Percentiles rank a stretch among this genome's conserved stretches.
Evolutionary conservation across 169 alveolate species (phyloP).

Genomic region (Cryptosporidium andersoni): DNA sequence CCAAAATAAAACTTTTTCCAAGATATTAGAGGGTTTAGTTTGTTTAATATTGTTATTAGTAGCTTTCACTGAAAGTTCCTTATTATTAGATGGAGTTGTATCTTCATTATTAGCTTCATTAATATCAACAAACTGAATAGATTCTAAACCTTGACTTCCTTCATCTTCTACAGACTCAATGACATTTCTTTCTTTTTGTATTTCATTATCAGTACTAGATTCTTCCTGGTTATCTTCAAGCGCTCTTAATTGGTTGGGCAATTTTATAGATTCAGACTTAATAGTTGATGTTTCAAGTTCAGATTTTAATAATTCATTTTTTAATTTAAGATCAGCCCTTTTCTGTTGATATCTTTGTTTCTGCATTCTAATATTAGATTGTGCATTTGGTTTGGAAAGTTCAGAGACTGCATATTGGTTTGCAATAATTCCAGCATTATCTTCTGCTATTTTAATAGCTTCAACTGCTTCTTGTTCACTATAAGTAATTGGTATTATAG

Average conservation of each 20-base stretch:
- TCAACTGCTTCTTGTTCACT: constrained; percentile 5
- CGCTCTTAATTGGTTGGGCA: background rate
- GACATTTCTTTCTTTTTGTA: background rate
- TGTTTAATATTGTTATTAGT: background rate
- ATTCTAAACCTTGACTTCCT: background rate
- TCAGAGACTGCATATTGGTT: constrained; percentile 13
- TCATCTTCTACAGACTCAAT: constrained; percentile 8
- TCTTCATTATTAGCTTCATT: background rate
- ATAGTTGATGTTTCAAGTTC: background rate
- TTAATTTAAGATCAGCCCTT: background rate
- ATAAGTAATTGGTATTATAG: constrained; percentile 25
- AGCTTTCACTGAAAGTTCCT: background rate
- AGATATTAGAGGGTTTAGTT: constrained; percentile 23
- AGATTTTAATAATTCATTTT: background rate
- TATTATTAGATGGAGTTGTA: background rate
- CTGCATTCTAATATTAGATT: constrained; percentile 25
- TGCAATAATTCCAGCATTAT: background rate
- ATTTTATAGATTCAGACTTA: background rate
- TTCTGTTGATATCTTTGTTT: constrained; percentile 14
- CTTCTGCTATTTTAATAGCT: constrained; percentile 35
- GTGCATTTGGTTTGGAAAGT: constrained; percentile 9
- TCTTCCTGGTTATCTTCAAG: constrained; percentile 25
- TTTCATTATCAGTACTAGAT: constrained; percentile 1
- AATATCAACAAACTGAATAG: background rate
- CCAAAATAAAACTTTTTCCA: constrained; percentile 67